Base-by-base conservation (phyloP, 148 eudicot genomes). In the Rhododendron molle region DNA sequence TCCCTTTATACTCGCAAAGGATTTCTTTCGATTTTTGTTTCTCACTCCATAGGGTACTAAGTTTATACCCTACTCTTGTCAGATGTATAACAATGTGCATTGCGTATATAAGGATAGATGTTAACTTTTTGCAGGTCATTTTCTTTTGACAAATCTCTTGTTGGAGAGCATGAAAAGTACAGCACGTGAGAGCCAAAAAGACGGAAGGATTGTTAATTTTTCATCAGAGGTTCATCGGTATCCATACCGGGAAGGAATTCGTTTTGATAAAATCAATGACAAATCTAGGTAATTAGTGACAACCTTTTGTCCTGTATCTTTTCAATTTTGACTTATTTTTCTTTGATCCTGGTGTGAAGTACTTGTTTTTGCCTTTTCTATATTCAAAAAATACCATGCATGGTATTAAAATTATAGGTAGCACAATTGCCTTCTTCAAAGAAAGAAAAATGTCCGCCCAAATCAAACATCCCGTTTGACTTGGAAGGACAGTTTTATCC, bases 151-250 rank as follows among this genome's bases (percentile, higher is more conserved):
- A 76, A 88, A 92, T 91, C 94, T 95, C 78, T 85, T 96, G 87
- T 82, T 96, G 92, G 95, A 96, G 62, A 92, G 83, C 65, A 89
- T 96, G 99, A 96, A 93, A 88, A 91, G 84, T 84, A 95, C 99
- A 34, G 93, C 93, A 21, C 26, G 82, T 15, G 93, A 90, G 87
- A 90, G 92, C 87, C 87, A 87, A 13, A 90, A 81, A 76, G 98
- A 96, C 91, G 98, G 99, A 86, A 93, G 98, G 89, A 93, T 96
- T 84, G 93, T 95, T 67, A 93, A 62, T 91, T 93, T 96, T 82
- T 88, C 98, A 58, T 96, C 99, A 62, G 92, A 85, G 80, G 92
- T 87, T 20, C 98, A 96, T 85, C 87, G 91, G 12, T 93, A 88
- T 87, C 83, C 92, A 14, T 94, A 91, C 65, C 30, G 83, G 15